Base-by-base conservation (phyloP, 768 basidiomycete species). In the Hypsizygus marmoreus region DNA sequence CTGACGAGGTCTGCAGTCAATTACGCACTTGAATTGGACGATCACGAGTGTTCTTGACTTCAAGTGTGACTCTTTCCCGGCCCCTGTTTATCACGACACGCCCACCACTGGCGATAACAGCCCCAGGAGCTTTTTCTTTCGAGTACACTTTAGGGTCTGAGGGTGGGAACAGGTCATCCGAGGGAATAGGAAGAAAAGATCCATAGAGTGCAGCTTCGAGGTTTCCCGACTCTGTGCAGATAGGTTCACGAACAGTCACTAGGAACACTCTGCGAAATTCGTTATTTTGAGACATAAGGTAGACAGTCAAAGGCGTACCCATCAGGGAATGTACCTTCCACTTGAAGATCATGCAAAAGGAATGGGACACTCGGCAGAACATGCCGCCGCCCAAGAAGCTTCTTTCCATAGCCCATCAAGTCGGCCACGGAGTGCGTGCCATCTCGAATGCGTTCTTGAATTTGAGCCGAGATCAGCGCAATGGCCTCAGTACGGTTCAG, bases 161-260 rank as follows among this genome's bases (percentile, higher is more conserved):
- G 19, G 75, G 58, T 0, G 88, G 82, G 71, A 98, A 99, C 2
- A 70, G 47, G 46, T 79, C 71, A 9, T 78, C 64, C 0, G 78
- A 62, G 0, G 95, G 95, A 2, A 87, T 62, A 3, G 95, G 95
- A 0, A 97, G 72, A 70, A 97, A 97, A 0, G 93, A 95, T 8
- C 94, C 93, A 51, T 93, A 92, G n/a, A 99, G 75, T 0, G 95
- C 95, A n/a, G 84, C 80, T 4, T 69, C 70, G 14, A 97, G 70
- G 59, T 95, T 70, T 0, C 93, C 92, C 30, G 77, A 67, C 47
- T 91, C 84, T 0, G 91, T 85, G 62, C 87, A 91, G 51, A 99
- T 86, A 14, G 97, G 95, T 56, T 95, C 88, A 59, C 97, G 95
- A 1, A 98, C 91, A 0, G 95, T 95, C 28, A 98, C 95, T n/a